A percentile compares a stretch with the other conserved stretches of the same genome.
phyloP scores from a whole-genome alignment of 2,329 filamentous ascomycete genomes.

The Cladosporium halotolerans region DNA sequence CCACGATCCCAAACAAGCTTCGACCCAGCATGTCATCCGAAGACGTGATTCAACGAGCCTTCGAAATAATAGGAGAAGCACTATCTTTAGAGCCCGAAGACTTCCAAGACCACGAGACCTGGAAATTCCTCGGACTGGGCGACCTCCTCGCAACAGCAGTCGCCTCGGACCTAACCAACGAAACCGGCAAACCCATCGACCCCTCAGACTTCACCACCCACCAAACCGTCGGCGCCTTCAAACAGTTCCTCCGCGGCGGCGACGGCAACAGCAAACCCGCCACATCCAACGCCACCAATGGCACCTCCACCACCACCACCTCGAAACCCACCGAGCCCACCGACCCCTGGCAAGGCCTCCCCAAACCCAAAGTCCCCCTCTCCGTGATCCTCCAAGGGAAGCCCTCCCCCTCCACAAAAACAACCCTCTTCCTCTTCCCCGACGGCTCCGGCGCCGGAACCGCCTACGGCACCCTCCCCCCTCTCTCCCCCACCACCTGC shows the following conservation, averaged over 20 bases:
- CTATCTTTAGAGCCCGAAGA: slow-evolving; percentile 24
- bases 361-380: slow-evolving; percentile 28
- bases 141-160: slow-evolving; percentile 25
- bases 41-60: slow-evolving; percentile 15
- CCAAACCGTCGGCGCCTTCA: slow-evolving; percentile 23
- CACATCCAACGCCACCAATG: background rate
- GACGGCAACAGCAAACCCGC: background rate
- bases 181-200: slow-evolving; percentile 18
- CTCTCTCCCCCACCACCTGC: slow-evolving; percentile 44
- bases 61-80: slow-evolving; percentile 27
- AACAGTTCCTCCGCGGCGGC: slow-evolving; percentile 14
- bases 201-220: slow-evolving; percentile 21
- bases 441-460: slow-evolving; percentile 56
- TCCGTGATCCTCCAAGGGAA: slow-evolving; percentile 54
- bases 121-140: slow-evolving; percentile 26
- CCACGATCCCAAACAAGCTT: background rate
- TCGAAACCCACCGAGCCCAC: slow-evolving; percentile 13
- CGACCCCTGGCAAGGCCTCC: slow-evolving; percentile 26
- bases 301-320: background rate
- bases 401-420: slow-evolving; percentile 46
- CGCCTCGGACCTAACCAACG: slow-evolving; percentile 22
- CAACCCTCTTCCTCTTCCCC: slow-evolving; percentile 48
- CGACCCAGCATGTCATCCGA: slow-evolving; percentile 16
- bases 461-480: slow-evolving; percentile 58
- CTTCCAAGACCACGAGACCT: slow-evolving; percentile 27